Evolutionary conservation across 768 basidiomycete species (phyloP), one percentile per base, ranked within the genome.

Genomic region (Daedaleopsis nitida): DNA sequence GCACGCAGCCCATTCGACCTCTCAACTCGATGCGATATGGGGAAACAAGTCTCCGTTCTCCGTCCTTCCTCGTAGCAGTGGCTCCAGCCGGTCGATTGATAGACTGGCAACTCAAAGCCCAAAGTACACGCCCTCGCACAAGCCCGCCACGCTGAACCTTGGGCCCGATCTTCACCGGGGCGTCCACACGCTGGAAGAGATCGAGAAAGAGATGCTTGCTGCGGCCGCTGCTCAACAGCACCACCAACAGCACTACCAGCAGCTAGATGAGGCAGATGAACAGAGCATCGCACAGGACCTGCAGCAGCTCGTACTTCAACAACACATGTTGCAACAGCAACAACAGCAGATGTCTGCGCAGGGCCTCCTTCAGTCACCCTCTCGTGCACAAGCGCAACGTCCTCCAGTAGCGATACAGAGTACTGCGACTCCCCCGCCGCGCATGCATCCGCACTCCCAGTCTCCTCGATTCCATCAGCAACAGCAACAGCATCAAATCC

Each of bases 401-500:
- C 49, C 51, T 42, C 49, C 52, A 2, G 43, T 45, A 16, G 58
- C 52, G 19, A 50, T 65, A 13, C 67, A 79, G 52, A 75, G 75
- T 37, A 79, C 80, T 78, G 62, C 80, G 27, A 87, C 88, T 0
- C 87, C 91, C 1, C 87, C 90, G 32, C 88, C 90, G 32, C 83
- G 89, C 43, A 86, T 91, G 85, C 82, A 85, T 32, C 85, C 88
- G 6, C 82, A 83, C 21, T 86, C 88, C 4, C 89, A 90, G 66
- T 91, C 90, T 3, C 89, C 89, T n/a, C 84, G 89, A 19, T 89
- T 91, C 72, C 82, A 88, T 59, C 88, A 90, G 60, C 89, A 91
- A 60, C 86, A 89, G 68, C 80, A 90, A 59, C 85, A 89, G 49
- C 90, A 72, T 43, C 69, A 90, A 69, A 81, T 86, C 54, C 71